Base-by-base conservation (phyloP, 495 filamentous ascomycete genomes). In the Xylaria grammica region DNA sequence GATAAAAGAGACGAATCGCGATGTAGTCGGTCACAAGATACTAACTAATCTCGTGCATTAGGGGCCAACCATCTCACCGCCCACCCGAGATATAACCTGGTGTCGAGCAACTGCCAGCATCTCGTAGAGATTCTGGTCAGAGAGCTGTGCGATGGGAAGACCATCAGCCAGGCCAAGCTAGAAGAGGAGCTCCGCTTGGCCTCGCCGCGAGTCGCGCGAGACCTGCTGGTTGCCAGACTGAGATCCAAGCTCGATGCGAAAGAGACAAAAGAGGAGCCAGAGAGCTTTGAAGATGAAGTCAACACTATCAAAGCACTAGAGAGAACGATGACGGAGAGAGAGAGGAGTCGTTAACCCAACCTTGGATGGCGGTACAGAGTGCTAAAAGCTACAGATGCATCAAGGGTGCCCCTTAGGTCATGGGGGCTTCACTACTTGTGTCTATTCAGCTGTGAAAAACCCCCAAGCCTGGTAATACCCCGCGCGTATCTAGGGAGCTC, bases 61-160 rank as follows among this genome's bases (percentile, higher is more conserved):
- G 69, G 69, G 30, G 50, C 49, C 26, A 32, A 64, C n/a, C 69
- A 71, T n/a, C 65, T 68, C 66, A 50, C 49, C n/a, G 50, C 63
- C 13, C 66, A 71, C 22, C 69, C 69, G 19, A 66, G 59, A 27
- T 71, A 71, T 29, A 55, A 71, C 29, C 54, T 71, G 4, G 42
- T 71, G 20, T 61, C 69, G 26, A 68, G 59, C 46, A 71, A 71
- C 38, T 71, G 69, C 24, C 69, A 71, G 46, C 63, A 71, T 34
- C n/a, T 71, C 52, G 69, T 65, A 15, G 69, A 71, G 54, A 56
- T 30, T 15, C 60, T 71, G 2, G 66, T 71, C 36, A 67, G 40
- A 34, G 36, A 67, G 27, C 19, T 71, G 38, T 71, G 69, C 34
- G 38, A 72, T 22, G 67, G 66, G 11, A 69, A 42, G 58, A 52